A percentile compares a stretch with the other conserved stretches of the same genome.
Conservation (phyloP, 2,329 filamentous ascomycete species). For the Davidsoniella australis region DNA sequence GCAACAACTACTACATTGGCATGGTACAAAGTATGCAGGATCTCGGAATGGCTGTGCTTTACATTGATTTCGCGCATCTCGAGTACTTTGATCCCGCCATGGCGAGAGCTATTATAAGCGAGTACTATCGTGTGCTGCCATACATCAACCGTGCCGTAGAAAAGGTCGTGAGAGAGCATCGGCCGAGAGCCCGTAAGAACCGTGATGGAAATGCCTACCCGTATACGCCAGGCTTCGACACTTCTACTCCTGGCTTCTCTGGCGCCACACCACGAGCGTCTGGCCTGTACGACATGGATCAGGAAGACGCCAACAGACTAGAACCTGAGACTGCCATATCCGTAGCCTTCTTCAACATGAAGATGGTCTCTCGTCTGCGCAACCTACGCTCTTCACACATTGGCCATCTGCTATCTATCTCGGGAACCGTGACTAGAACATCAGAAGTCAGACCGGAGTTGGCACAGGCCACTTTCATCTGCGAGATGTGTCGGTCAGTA, state of each 20-base stretch:
- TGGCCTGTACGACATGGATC: constrained; percentile 4
- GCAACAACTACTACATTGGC: constrained; percentile 70
- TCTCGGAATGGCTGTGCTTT: constrained; percentile 66
- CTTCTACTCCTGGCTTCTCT: constrained; percentile 10
- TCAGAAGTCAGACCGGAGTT: constrained; percentile 93
- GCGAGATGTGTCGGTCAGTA: constrained; percentile 69
- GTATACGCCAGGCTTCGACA: constrained; percentile 8
- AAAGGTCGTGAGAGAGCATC: constrained; percentile 8
- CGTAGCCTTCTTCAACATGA: constrained; percentile 83
- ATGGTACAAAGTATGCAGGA: constrained; percentile 64
- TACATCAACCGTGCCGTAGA: constrained; percentile 59
- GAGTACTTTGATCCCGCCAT: constrained; percentile 60
- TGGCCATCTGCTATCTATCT: constrained; percentile 85
- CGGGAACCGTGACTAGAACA: constrained; percentile 87
- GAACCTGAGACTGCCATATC: constrained; percentile 95
- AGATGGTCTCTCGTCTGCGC: constrained; percentile 70
- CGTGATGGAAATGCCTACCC: constrained; percentile 8
- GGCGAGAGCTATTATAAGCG: constrained; percentile 68
- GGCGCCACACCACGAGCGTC: constrained; percentile 11
- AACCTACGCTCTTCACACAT: constrained; percentile 79
- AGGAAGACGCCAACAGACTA: constrained; percentile 22
- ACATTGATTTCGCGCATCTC: constrained; percentile 76
- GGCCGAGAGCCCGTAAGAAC: constrained; percentile 7
- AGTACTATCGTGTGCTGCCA: constrained; percentile 90
- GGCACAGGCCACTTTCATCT: constrained; percentile 80